Conservation (phyloP, 1,284 basidiomycete genomes). For the Moesziomyces globuligerus region DNA sequence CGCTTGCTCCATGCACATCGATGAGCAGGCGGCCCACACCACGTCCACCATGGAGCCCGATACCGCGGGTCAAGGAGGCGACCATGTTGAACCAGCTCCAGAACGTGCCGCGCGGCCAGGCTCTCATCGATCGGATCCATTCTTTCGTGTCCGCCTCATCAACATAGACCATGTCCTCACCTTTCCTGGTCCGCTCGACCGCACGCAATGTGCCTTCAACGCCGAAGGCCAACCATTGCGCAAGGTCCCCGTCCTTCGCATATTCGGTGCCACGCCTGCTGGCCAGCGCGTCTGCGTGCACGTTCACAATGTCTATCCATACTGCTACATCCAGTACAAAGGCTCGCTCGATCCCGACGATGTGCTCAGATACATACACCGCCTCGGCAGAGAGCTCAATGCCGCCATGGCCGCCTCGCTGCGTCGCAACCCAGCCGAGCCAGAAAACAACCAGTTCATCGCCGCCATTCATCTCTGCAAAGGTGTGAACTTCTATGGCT, state of each 20-base stretch:
- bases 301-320: constrained; percentile 78
- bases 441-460: constrained; percentile 46
- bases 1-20: not conserved
- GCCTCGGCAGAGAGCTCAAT: constrained; percentile 78
- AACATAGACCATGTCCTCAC: constrained; percentile 61
- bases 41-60: constrained; percentile 6
- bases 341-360: constrained; percentile 66
- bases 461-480: constrained; percentile 81
- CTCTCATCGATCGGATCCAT: constrained; percentile 30
- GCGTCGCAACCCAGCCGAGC: constrained; percentile 41
- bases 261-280: constrained; percentile 83
- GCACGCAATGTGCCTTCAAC: constrained; percentile 58
- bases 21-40: not conserved
- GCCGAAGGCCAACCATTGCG: constrained; percentile 74
- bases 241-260: constrained; percentile 78
- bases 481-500: constrained; percentile 95
- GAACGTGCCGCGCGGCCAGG: constrained; percentile 23
- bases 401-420: constrained; percentile 54
- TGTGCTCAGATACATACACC: constrained; percentile 77
- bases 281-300: constrained; percentile 86
- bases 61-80: not conserved
- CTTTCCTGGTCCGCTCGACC: constrained; percentile 41
- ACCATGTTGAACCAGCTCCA: constrained; percentile 3
- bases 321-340: constrained; percentile 71
- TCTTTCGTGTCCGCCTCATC: constrained; percentile 58